Conservation (phyloP, 768 basidiomycete genomes). For the Gymnopilus junonius region DNA sequence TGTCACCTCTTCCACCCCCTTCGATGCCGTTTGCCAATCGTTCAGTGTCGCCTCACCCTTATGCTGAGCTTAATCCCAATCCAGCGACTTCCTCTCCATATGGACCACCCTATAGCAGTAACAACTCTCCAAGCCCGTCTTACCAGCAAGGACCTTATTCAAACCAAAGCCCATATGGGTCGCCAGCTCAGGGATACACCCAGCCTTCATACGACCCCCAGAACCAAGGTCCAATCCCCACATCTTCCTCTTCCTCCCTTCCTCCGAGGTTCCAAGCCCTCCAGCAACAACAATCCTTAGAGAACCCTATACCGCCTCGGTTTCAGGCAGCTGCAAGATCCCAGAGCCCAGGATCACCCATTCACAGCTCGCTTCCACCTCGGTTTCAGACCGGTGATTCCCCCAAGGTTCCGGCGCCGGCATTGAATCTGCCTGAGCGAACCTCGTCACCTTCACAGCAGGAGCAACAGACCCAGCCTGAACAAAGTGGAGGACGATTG, state of each 20-base stretch:
- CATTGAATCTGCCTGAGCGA: constrained; percentile 14
- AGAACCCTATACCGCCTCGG: constrained; percentile 27
- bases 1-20: constrained; percentile 37
- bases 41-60: constrained; percentile 42
- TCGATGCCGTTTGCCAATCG: constrained; percentile 44
- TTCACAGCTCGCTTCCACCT: constrained; percentile 22
- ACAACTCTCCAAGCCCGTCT: background rate
- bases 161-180: background rate
- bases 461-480: background rate
- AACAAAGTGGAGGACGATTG: constrained; percentile 3
- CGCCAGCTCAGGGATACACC: constrained; percentile 21
- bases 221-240: constrained; percentile 3
- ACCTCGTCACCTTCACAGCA: background rate
- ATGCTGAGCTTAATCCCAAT: constrained; percentile 31
- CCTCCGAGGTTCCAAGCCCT: constrained; percentile 31
- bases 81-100: constrained; percentile 21
- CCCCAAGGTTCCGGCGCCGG: constrained; percentile 29
- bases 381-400: constrained; percentile 29
- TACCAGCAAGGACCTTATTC: constrained; percentile 6
- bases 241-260: constrained; percentile 15
- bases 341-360: constrained; percentile 17
- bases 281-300: constrained; percentile 15
- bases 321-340: constrained; percentile 23
- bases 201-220: constrained; percentile 4
- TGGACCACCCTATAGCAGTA: constrained; percentile 7